Evolutionary conservation across 495 filamentous ascomycete genomes (phyloP).

Genomic region (Hyaloscypha hepaticicola): DNA sequence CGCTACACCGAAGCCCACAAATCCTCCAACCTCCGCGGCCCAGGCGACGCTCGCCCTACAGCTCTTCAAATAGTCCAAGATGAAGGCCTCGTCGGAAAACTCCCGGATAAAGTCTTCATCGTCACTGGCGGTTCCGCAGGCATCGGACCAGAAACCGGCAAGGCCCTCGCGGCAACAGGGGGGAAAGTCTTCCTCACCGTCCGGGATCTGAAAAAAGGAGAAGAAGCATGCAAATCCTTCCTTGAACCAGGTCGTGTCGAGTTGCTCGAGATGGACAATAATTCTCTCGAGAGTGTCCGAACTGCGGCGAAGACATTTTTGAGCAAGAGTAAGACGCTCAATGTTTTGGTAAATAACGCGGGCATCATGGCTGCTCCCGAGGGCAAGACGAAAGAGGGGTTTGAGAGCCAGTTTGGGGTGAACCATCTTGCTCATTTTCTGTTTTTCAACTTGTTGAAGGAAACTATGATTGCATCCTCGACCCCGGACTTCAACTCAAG

Average conservation of each 20-base stretch:
- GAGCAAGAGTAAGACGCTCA: slow-evolving; percentile 33
- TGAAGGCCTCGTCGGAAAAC: slow-evolving; percentile 40
- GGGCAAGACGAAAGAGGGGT: slow-evolving; percentile 55
- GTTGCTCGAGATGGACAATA: slow-evolving; percentile 39
- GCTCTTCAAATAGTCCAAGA: slow-evolving; percentile 55
- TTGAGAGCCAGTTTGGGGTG: slow-evolving; percentile 66
- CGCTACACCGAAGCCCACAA: slow-evolving; percentile 44
- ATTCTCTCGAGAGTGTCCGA: slow-evolving; percentile 33
- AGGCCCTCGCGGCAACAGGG: slow-evolving; percentile 47
- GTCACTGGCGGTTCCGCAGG: slow-evolving; percentile 53
- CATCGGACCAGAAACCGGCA: slow-evolving; percentile 51
- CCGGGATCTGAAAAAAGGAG: slow-evolving; percentile 43
- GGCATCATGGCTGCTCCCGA: slow-evolving; percentile 54
- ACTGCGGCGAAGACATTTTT: slow-evolving; percentile 32
- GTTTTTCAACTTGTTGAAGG: slow-evolving; percentile 60
- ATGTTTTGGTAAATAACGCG: slow-evolving; percentile 59
- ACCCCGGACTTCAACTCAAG: slow-evolving; percentile 34
- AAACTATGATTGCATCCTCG: slow-evolving; percentile 54
- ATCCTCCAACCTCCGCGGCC: slow-evolving; percentile 38
- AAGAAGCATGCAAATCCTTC: slow-evolving; percentile 34
- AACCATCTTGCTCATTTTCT: slow-evolving; percentile 71
- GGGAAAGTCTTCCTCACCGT: slow-evolving; percentile 46
- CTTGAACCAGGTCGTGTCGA: slow-evolving; percentile 33
- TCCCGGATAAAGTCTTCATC: slow-evolving; percentile 48
- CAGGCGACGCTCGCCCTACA: slow-evolving; percentile 54